Evolutionary conservation across 192 early-diverging fungal species (phyloP).

Genomic region (Mortierella claussenii): DNA sequence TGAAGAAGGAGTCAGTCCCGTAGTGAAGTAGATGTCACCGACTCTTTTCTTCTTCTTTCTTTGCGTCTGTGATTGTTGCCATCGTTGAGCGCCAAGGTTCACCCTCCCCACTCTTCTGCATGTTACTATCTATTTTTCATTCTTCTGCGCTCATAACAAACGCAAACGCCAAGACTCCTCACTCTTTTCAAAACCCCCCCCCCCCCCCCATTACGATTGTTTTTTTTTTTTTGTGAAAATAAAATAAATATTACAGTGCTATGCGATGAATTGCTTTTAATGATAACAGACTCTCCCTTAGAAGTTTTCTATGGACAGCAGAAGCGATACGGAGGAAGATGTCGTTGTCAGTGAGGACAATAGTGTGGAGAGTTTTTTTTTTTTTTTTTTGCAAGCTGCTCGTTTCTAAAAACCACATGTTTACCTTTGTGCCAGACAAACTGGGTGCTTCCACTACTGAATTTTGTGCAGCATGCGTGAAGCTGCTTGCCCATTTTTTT

Average conservation of each 20-base stretch:
- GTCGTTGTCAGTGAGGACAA: not conserved
- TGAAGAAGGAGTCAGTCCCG: constrained; percentile 11
- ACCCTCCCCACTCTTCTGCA: no score
- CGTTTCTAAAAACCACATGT: no score
- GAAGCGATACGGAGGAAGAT: not conserved
- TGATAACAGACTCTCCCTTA: no score
- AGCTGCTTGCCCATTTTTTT: constrained; percentile 61
- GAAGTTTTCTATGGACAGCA: constrained; percentile 28
- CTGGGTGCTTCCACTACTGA: constrained; percentile 26
- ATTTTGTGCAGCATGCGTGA: constrained; percentile 50
- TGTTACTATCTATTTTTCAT: no score
- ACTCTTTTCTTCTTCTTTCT: not conserved
- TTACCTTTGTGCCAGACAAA: constrained; percentile 51
- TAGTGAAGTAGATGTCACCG: not conserved
- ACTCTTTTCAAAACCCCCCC: no score
- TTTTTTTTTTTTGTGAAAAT: not conserved
- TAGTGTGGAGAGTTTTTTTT: not conserved
- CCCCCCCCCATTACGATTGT: no score
- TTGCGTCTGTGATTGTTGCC: not conserved
- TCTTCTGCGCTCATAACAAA: no score
- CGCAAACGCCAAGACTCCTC: no score
- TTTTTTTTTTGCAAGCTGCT: no score
- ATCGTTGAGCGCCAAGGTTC: no score
- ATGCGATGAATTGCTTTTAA: no score
- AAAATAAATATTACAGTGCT: not conserved